Evolutionary conservation across 495 filamentous ascomycete species (phyloP), one percentile per base, ranked within the genome.

Genomic region (Xylaria sp.): DNA sequence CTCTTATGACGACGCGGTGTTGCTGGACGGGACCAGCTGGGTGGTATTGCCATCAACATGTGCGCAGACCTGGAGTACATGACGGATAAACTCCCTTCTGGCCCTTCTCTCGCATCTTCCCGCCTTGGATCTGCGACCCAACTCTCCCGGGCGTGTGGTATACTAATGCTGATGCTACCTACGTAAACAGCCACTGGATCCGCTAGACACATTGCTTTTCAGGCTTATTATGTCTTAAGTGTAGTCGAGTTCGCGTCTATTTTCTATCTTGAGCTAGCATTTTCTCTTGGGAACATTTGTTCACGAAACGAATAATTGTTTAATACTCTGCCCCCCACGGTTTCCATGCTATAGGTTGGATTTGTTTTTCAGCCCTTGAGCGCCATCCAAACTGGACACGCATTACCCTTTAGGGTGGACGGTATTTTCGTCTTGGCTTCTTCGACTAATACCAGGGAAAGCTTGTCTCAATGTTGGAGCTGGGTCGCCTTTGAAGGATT

Each of bases 1-100:
- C n/a, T 70, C 68, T 26, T 40, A 70, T 44, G 67, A 62, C 67
- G 57, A 61, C 55, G 55, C 33, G 44, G 40, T 48, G 41, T 44
- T 64, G 44, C 19, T 66, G 64, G 57, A 37, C 15, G 33, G 58
- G 58, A 61, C 21, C 58, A 40, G 35, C 58, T 58, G 53, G 4
- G 53, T 33, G 33, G 59, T 9, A 43, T 62, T 35, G 59, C 19
- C n/a, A 29, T 41, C 59, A 43, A 43, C 17, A 62, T 24, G 21
- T 15, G 58, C 33, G 57, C 58, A 17, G 43, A 44, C 14, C 53
- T 48, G 55, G 67, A 61, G 67, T 69, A 57, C 48, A 43, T 26
- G 33, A 55, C 50, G n/a, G 48, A 17, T 48, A 44, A 57, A 52
- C 48, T 43, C 35, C 48, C 31, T n/a, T 66, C 19, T 52, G 11